Base-by-base conservation (phyloP, 345 rosid species). In the Corchorus olitorius region DNA sequence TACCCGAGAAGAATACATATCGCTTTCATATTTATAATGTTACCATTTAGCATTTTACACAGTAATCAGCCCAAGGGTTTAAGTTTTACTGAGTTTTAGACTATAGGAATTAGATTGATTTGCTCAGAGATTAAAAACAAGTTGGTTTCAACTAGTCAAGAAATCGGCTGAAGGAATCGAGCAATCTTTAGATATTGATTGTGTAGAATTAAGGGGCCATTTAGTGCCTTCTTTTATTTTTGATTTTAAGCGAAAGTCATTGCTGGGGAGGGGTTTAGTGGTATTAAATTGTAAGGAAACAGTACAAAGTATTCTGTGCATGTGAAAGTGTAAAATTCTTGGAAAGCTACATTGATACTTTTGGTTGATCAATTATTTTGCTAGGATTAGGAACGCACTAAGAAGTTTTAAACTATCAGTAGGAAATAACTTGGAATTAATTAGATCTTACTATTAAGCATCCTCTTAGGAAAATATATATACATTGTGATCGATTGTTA, bases 1-100 rank as follows among this genome's bases (percentile, higher is more conserved):
- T 43, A 67, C 46, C 41, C 20, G 41, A 68, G 45, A 68, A 43
- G 35, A 17, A 11, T 27, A 43, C 45, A 22, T 45, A 45, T 43
- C 45, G 53, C 53, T 68, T 68, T 68, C 41, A 49, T 68, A 49
- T 48, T 22, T 68, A 68, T 68, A 68, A 14, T 68, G 48, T 14
- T 58, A 20, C 39, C 41, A 7, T n/a, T 19, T 55, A 19, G 58
- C 37, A 49, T 49, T 68, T 35, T 65, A 65, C 70, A 22, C 14
- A 22, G 41, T 49, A 16, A 68, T 68, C 13, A 45, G 12, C 20
- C 56, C 56, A 4, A 15, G 56, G 56, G 19, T 53, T 53, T 17
- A 16, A 53, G 8, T 15, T 53, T 66, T 68, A 52, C 19, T 46
- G 37, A 67, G 14, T 22, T 46, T 67, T 67, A 48, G 39, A 66